A percentile compares a stretch with the other conserved stretches of the same genome.
phyloP scores from a whole-genome alignment of 495 filamentous ascomycete genomes.

The Neurospora tetraspora region DNA sequence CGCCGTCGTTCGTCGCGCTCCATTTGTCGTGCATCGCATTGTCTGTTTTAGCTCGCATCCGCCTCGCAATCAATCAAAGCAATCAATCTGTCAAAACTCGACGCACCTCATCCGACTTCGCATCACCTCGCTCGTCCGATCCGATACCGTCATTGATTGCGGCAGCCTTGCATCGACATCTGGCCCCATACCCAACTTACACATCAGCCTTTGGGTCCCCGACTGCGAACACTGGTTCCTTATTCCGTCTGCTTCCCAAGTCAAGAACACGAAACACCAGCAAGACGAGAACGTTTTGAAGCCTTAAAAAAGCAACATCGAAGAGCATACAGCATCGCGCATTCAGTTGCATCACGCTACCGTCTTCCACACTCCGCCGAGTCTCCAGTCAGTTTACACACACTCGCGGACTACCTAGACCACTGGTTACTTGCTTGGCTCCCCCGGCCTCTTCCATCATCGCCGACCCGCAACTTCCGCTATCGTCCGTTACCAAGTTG shows the following conservation, averaged over 20 bases:
- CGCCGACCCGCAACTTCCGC: conserved; percentile 5
- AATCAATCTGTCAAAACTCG: neutral
- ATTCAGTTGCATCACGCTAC: neutral
- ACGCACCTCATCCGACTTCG: neutral
- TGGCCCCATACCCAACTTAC: neutral
- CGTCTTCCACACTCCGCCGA: conserved; percentile 2
- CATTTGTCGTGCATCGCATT: conserved; percentile 10
- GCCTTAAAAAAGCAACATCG: neutral
- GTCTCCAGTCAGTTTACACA: neutral
- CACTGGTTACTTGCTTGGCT: neutral
- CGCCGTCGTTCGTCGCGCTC: conserved; percentile 17
- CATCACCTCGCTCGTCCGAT: neutral
- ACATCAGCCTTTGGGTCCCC: neutral
- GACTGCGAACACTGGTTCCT: neutral
- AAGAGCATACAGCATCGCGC: neutral
- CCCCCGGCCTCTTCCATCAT: conserved; percentile 16
- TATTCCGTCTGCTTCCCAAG: neutral
- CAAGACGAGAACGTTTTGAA: neutral
- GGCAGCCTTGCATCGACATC: neutral
- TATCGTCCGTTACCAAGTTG: conserved; percentile 16
- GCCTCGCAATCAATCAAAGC: neutral
- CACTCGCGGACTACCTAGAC: neutral
- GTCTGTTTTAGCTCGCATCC: conserved; percentile 12
- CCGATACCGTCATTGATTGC: neutral
- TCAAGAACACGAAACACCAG: neutral